phyloP scores from a whole-genome alignment of 1,139 yeast genomes.

The Pneumocystis sp. region DNA sequence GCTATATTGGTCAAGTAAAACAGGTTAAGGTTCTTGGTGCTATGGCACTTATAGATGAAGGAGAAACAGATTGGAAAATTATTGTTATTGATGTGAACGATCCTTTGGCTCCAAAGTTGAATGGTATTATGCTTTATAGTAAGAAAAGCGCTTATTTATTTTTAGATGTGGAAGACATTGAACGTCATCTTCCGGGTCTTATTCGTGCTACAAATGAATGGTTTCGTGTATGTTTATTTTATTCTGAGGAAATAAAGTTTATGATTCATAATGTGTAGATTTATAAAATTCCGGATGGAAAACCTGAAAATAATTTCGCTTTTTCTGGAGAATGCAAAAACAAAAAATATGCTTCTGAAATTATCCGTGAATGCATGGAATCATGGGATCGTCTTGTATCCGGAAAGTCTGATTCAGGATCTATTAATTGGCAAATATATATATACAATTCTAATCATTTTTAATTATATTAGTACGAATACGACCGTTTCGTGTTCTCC shows the following conservation, averaged over 20 bases:
- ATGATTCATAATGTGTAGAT: conserved; percentile 22
- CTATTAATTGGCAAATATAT: not conserved
- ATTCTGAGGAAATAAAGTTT: not conserved
- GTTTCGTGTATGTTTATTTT: conserved; percentile 55
- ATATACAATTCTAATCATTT: not conserved
- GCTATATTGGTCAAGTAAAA: conserved; percentile 60
- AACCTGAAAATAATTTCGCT: conserved; percentile 74
- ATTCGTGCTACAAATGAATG: conserved; percentile 74
- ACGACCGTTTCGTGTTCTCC: not conserved
- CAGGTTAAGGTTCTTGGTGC: conserved; percentile 85
- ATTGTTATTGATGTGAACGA: conserved; percentile 73
- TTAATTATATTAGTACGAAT: not conserved
- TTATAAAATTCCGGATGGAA: conserved; percentile 90
- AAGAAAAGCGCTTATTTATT: not conserved
- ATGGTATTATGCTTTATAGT: conserved; percentile 18
- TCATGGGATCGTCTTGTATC: conserved; percentile 61
- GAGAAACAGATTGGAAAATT: conserved; percentile 96
- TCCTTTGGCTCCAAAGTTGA: conserved; percentile 58
- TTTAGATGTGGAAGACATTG: conserved; percentile 62
- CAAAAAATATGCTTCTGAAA: conserved; percentile 52
- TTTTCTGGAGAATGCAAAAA: conserved; percentile 67
- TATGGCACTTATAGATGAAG: conserved; percentile 88
- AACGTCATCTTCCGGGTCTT: conserved; percentile 67
- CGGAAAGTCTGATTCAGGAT: conserved; percentile 33
- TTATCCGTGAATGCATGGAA: conserved; percentile 58